Evolutionary conservation across 306 rosid species (phyloP), one percentile per base, ranked within the genome.

Genomic region (Fagus sylvatica): DNA sequence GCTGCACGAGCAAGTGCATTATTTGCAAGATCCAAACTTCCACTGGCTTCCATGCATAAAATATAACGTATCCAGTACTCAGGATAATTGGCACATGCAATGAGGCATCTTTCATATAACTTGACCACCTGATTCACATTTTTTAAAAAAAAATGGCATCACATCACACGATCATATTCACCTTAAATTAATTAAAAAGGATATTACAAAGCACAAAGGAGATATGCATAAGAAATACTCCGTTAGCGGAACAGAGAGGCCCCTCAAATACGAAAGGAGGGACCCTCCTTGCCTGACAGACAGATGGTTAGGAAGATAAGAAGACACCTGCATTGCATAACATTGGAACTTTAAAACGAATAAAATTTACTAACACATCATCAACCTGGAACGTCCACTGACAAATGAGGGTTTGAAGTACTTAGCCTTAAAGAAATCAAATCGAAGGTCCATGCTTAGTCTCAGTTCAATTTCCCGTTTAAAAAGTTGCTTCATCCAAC

Each of bases 351-450:
- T 96, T 88, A 90, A 96, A 91, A 90, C 81, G 75, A 84, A 85
- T 84, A 83, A 80, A 85, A 68, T 84, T 87, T 80, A 85, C 85
- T 40, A 89, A 88, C 92, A 85, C 92, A 82, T 81, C 96, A 91
- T 68, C 91, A 96, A 96, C 99, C 99, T 84, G 84, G 88, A 89
- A 93, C 83, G 84, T 84, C 93, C 94, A 90, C 88, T 86, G 87
- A 90, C 92, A 85, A 90, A 93, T 88, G 81, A 91, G 94, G 88
- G 99, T 87, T 93, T 86, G 99, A 89, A 96, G 90, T 93, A 93
- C 98, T 93, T 96, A 96, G 93, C 99, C 99, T 96, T 89, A 90
- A 83, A 85, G 97, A 88, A 91, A 96, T 93, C 98, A 93, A 89
- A 88, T 91, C 83, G 97, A 88, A 90, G 98, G 96, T 80, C 96